Evolutionary conservation across 2,329 filamentous ascomycete species (phyloP).

Genomic region (Coniochaeta sp.): DNA sequence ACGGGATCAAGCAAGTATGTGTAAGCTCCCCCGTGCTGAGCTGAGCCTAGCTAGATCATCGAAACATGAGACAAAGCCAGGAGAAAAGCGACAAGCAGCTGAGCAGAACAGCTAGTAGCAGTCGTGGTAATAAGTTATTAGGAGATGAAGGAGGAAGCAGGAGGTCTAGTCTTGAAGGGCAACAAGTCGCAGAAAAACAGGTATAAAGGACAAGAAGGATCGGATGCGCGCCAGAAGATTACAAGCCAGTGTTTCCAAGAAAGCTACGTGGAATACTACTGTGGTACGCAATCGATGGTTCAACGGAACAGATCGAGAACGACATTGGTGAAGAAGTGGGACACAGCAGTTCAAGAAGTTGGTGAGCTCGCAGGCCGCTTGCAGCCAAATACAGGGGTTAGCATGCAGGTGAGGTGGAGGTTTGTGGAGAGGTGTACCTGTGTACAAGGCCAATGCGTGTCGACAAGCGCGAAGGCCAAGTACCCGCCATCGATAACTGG

Average conservation of each 20-base stretch:
- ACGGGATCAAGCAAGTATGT: neutral
- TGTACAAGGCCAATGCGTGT: slow-evolving; percentile 2
- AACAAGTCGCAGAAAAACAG: slow-evolving; percentile 2
- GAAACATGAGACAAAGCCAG: neutral
- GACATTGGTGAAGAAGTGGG: neutral
- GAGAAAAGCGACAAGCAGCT: neutral
- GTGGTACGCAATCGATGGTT: slow-evolving; percentile 1
- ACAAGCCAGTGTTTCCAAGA: neutral
- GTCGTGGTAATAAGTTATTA: too few species aligned
- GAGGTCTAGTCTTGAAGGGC: neutral
- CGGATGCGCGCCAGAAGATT: neutral
- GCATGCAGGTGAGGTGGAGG: neutral
- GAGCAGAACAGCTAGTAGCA: neutral
- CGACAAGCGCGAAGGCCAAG: neutral
- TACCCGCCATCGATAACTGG: neutral
- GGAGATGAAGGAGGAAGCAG: neutral
- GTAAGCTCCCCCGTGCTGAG: neutral
- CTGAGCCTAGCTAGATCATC: slow-evolving; percentile 3
- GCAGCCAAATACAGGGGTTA: neutral
- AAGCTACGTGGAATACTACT: slow-evolving; percentile 3
- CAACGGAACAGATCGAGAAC: slow-evolving; percentile 2
- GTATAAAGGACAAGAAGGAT: neutral
- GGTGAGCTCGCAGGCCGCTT: neutral
- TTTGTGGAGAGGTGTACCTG: neutral
- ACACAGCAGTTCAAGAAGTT: slow-evolving; percentile 1